Percentiles rank a stretch among this genome's conserved stretches.
phyloP scores from a whole-genome alignment of 2,329 filamentous ascomycete species.

The Trichoderma simmonsii region DNA sequence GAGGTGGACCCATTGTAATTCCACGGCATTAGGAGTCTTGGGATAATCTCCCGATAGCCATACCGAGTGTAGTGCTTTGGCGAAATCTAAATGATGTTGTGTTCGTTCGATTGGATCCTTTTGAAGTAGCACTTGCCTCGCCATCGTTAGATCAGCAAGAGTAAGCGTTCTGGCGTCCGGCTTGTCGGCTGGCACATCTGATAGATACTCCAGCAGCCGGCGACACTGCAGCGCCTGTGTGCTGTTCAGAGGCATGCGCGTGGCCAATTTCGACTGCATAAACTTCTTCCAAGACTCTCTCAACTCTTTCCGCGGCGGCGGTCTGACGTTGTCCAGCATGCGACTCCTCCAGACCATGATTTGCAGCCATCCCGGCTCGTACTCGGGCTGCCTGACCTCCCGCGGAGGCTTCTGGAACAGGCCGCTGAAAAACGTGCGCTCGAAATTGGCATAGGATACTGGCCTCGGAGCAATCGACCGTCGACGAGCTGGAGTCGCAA shows the following conservation, averaged over 20 bases:
- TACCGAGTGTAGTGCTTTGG: conserved; percentile 41
- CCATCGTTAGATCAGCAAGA: conserved; percentile 43
- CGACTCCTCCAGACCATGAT: conserved; percentile 67
- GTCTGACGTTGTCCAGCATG: conserved; percentile 60
- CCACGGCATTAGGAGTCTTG: conserved; percentile 22
- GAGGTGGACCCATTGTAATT: conserved; percentile 31
- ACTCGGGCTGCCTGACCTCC: conserved; percentile 57
- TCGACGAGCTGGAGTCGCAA: conserved; percentile 30
- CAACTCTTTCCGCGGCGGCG: conserved; percentile 62
- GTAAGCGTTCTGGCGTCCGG: conserved; percentile 33
- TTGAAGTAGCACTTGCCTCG: conserved; percentile 43
- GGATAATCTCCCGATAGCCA: conserved; percentile 23
- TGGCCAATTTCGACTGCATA: conserved; percentile 53
- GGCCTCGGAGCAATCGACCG: conserved; percentile 25
- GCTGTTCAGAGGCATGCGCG: conserved; percentile 54
- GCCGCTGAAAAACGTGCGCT: conserved; percentile 54
- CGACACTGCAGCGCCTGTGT: conserved; percentile 59
- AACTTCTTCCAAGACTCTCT: conserved; percentile 62
- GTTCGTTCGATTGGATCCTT: conserved; percentile 42
- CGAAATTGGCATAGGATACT: conserved; percentile 23
- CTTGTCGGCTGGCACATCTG: conserved; percentile 24
- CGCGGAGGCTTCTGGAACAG: conserved; percentile 60
- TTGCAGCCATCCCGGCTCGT: conserved; percentile 68
- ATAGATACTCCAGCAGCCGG: conserved; percentile 61
- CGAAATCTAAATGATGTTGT: conserved; percentile 47